Base-by-base conservation (phyloP, 2,329 filamentous ascomycete genomes). In the Aotearoamyces nothofagi region DNA sequence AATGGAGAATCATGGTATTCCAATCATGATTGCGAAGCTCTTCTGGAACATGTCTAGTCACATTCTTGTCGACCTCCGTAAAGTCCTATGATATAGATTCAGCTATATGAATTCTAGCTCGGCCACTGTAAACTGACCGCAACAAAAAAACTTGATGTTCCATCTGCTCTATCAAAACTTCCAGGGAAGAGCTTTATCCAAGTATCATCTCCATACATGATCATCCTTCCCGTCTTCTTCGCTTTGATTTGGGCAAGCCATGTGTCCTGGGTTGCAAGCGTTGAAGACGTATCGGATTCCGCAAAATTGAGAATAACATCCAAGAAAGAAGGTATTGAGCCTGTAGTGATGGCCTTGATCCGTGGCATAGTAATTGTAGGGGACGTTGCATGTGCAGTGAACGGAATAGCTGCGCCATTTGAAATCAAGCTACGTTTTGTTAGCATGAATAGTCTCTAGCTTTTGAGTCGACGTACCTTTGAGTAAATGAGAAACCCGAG, bases 291-390 rank as follows among this genome's bases (percentile, higher is more conserved):
- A 50, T 98, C 90, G 11, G 76, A 84, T 54, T 98, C 90, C 39
- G 92, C 82, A 49, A 98, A 82, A 49, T 96, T 98, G 34, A 98
- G 66, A 36, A 98, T 92, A 10, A 94, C 78, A 52, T 98, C 90
- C 35, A 96, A 70, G 52, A 98, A 98, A 2, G 87, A 96, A 3
- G 90, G 90, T n/a, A 93, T 90, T 2, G 87, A 94, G 36, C 90
- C 90, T 2, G 90, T 96, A 1, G 90, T 98, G 38, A 98, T 84
- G 27, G 90, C 84, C 57, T 98, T 98, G 45, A 98, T 75, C 37
- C 87, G 76, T 23, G 90, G 90, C 90, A 98, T 96, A 11, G 90
- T 98, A 36, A 98, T 87, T 5, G 90, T 98, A 2, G 90, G 90
- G 29, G 92, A 84, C n/a, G 82, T 79, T 11, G 90, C 90, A 64